Conservation (phyloP, 352 stramenopile genomes). For the Pythium utonaiense region DNA sequence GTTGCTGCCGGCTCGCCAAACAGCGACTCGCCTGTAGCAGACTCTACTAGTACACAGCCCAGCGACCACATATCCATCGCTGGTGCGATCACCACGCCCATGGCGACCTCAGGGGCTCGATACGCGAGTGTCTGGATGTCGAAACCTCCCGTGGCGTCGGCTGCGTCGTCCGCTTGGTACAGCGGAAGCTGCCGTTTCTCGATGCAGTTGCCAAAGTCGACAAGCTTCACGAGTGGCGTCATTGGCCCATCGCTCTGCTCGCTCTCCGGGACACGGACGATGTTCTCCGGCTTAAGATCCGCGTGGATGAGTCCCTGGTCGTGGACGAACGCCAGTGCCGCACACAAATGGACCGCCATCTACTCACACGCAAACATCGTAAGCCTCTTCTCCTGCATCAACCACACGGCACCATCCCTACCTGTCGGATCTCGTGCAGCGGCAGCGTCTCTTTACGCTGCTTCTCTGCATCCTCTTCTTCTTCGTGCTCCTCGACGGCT, state of each 20-base stretch:
- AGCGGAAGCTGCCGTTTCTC: constrained; percentile 34
- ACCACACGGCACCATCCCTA: constrained; percentile 7
- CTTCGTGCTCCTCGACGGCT: background rate
- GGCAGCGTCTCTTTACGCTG: constrained; percentile 20
- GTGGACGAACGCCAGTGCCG: constrained; percentile 59
- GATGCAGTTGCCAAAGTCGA: constrained; percentile 80
- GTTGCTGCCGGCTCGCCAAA: constrained; percentile 29
- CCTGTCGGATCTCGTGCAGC: constrained; percentile 39
- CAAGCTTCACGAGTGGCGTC: constrained; percentile 39
- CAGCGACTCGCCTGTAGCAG: constrained; percentile 45
- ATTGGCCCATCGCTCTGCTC: background rate
- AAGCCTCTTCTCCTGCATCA: too few species aligned
- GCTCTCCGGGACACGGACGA: constrained; percentile 20
- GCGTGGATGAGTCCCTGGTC: constrained; percentile 61
- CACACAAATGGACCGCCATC: constrained; percentile 64
- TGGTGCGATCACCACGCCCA: constrained; percentile 46
- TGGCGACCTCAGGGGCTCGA: constrained; percentile 65
- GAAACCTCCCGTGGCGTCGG: constrained; percentile 33
- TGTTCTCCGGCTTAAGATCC: constrained; percentile 79
- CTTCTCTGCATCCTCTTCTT: background rate
- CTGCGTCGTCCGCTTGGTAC: constrained; percentile 30
- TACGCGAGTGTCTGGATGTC: constrained; percentile 77
- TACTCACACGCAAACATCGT: constrained; percentile 4
- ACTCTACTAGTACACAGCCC: constrained; percentile 68
- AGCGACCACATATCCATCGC: constrained; percentile 82